Evolutionary conservation across 345 rosid genomes (phyloP).

Genomic region (Brassica juncea): DNA sequence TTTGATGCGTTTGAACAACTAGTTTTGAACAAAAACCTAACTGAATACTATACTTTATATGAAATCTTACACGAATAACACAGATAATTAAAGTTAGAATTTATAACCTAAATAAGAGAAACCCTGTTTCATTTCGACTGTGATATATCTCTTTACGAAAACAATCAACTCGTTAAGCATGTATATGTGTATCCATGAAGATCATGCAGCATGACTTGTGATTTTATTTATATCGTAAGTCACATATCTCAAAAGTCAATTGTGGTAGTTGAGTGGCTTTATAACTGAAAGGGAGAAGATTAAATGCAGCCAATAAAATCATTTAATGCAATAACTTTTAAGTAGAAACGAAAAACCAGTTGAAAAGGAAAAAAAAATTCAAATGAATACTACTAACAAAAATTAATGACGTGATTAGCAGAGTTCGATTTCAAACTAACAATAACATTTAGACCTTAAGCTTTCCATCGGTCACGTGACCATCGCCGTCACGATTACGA

Average conservation of each 20-base stretch:
- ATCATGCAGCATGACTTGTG: constrained; percentile 4
- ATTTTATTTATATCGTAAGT: background rate
- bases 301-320: constrained; percentile 36
- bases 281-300: constrained; percentile 26
- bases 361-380: background rate
- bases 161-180: background rate
- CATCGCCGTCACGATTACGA: constrained; percentile 25
- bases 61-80: too few relatives aligned
- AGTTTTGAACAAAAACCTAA: background rate
- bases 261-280: constrained; percentile 38
- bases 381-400: constrained; percentile 35
- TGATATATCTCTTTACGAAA: too few relatives aligned
- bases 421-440: constrained; percentile 12
- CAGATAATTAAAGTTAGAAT: background rate
- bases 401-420: constrained; percentile 40
- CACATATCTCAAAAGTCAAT: constrained; percentile 13
- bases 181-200: background rate
- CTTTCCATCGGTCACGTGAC: constrained; percentile 35
- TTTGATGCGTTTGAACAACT: background rate
- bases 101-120: background rate
- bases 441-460: constrained; percentile 6
- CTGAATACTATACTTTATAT: background rate
- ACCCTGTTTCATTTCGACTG: background rate
- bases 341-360: background rate
- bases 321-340: constrained; percentile 35